Conservation (phyloP, 2,329 filamentous ascomycete genomes). For the Fusarium nurragi region DNA sequence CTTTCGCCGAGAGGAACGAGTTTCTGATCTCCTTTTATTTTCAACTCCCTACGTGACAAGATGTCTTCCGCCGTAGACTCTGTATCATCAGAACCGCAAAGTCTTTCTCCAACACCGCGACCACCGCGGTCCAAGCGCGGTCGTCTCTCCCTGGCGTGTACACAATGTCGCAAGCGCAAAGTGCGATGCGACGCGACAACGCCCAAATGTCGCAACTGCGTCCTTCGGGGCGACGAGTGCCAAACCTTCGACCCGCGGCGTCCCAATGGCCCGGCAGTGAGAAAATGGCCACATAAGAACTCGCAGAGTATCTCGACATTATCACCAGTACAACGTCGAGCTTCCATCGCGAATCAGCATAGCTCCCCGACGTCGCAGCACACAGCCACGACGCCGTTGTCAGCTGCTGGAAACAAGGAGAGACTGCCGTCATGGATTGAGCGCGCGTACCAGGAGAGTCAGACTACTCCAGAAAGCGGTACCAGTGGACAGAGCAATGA, state of each 20-base stretch:
- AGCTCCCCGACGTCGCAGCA: constrained; percentile 32
- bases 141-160: constrained; percentile 33
- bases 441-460: constrained; percentile 32
- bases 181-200: constrained; percentile 39
- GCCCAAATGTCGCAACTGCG: constrained; percentile 39
- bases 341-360: constrained; percentile 29
- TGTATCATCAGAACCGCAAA: constrained; percentile 7
- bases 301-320: background rate
- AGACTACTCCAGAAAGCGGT: constrained; percentile 20
- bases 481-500: constrained; percentile 27
- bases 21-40: background rate
- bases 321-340: constrained; percentile 13
- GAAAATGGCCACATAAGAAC: constrained; percentile 35
- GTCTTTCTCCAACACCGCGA: constrained; percentile 5
- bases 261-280: constrained; percentile 34
- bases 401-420: constrained; percentile 5
- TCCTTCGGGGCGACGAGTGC: constrained; percentile 33
- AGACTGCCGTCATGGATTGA: constrained; percentile 35
- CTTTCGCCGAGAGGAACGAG: background rate
- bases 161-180: constrained; percentile 36
- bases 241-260: constrained; percentile 35
- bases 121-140: constrained; percentile 26
- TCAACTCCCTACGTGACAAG: background rate
- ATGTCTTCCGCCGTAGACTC: constrained; percentile 4
- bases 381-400: constrained; percentile 4